Evolutionary conservation across 2,329 filamentous ascomycete species (phyloP).

Genomic region (Diaporthe velutina): DNA sequence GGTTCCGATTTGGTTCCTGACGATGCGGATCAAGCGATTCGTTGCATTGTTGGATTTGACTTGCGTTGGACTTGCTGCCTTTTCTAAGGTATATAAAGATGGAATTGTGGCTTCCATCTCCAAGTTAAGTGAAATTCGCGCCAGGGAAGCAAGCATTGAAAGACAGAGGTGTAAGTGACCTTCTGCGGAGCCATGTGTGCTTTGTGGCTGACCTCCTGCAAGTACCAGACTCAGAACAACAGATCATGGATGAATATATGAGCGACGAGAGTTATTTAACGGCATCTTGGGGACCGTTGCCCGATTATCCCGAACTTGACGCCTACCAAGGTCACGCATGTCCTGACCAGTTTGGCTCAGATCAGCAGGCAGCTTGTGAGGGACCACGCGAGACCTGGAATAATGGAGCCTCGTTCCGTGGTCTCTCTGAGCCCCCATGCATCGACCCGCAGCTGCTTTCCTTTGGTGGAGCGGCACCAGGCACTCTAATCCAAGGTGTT

Average conservation of each 20-base stretch:
- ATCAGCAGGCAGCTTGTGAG: neutral
- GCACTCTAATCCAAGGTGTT: neutral
- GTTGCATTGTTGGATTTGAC: too few relatives aligned
- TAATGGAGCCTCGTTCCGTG: neutral
- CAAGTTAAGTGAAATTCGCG: rapidly evolving
- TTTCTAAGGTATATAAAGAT: neutral
- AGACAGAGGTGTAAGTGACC: neutral
- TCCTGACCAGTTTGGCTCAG: neutral
- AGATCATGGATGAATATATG: neutral
- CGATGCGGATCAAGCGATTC: neutral
- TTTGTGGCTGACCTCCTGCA: neutral
- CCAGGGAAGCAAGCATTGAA: neutral
- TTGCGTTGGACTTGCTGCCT: too few relatives aligned
- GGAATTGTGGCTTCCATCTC: neutral
- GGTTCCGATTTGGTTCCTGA: neutral
- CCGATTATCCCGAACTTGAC: too few relatives aligned
- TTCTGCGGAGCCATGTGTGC: too few relatives aligned
- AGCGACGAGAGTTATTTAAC: neutral
- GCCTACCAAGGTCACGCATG: too few relatives aligned
- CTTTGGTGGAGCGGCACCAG: neutral
- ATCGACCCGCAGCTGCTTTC: neutral
- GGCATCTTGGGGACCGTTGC: neutral
- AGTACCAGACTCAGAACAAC: neutral
- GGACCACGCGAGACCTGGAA: neutral
- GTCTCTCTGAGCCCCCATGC: neutral